Base-by-base conservation (phyloP, 2,329 filamentous ascomycete species). In the Cladobotryum mycophilum region DNA sequence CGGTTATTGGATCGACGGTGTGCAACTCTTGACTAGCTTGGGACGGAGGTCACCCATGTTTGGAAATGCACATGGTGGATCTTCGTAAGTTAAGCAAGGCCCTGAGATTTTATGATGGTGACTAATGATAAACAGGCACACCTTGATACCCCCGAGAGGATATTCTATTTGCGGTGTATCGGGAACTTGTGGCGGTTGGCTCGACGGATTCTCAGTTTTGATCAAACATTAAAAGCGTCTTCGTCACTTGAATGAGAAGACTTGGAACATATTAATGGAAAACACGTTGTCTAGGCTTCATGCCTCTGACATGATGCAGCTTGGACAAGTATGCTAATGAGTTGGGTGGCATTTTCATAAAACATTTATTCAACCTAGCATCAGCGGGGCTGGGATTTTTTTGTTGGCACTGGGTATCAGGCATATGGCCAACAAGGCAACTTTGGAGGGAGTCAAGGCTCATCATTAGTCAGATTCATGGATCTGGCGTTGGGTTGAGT, bases 151-250 rank as follows among this genome's bases (percentile, higher is more conserved):
- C 47, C 93, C 93, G 11, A 79, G 87, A 58, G 92, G 92, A 45
- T 96, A 93, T 70, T 88, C 78, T 57, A 85, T 97, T 63, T 91
- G 88, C 54, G 93, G 93, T 53, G 78, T 97, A 56, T 86, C 88
- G 11, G 93, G 93, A 51, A 88, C 87, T 47, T 88, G 84, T 62
- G 89, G 78, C 36, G 66, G 79, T 45, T 95, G 89, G 89, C 72
- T 96, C 18, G 89, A 96, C 65, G 87, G 88, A 4, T 89, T 96
- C 66, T 86, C 88, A 8, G 75, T 96, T 51, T 83, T 97, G 61
- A 87, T 73, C 49, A 70, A 65, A 47, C 61, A 64, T 60, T 70
- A 53, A 63, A 18, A 14, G 41, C 15, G 17, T 30, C 25, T 30
- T 30, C 25, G 25, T 11, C 6, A 30, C 25, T 30, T 30, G 25